Conservation (phyloP, 2,329 filamentous ascomycete species). For the Ophiostoma novo-ulmi region DNA sequence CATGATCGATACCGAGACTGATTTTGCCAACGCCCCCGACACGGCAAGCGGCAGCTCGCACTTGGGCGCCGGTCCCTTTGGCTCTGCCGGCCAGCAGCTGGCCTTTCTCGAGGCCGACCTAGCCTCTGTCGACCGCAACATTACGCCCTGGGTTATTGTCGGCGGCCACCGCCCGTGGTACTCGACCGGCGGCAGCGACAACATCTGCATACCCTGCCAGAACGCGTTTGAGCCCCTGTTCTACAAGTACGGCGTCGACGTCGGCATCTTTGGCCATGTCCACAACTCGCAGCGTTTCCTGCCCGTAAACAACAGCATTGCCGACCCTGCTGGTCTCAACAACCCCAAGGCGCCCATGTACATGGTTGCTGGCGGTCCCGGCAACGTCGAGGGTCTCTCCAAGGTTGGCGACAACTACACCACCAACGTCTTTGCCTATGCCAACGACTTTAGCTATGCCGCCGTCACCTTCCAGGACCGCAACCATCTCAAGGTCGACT, state of each 20-base stretch:
- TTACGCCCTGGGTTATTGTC: constrained; percentile 50
- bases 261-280: constrained; percentile 53
- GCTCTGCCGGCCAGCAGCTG: constrained; percentile 45
- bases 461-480: constrained; percentile 44
- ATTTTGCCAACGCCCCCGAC: constrained; percentile 49
- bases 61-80: constrained; percentile 48
- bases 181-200: constrained; percentile 33
- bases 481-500: constrained; percentile 46
- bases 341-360: constrained; percentile 47
- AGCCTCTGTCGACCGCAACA: constrained; percentile 49
- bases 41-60: constrained; percentile 32
- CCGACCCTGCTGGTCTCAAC: constrained; percentile 37
- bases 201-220: constrained; percentile 44
- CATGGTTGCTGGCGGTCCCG: constrained; percentile 50
- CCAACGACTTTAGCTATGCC: constrained; percentile 49
- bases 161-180: constrained; percentile 47
- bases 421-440: constrained; percentile 47
- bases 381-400: constrained; percentile 51
- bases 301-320: constrained; percentile 36
- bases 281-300: constrained; percentile 54
- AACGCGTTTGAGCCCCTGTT: constrained; percentile 49
- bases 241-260: constrained; percentile 53
- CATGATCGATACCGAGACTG: constrained; percentile 55
- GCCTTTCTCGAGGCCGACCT: constrained; percentile 52
- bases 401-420: constrained; percentile 39